Evolutionary conservation across 129 eudicot species (phyloP), one percentile per base, ranked within the genome.

Genomic region (Flaveria ramosissima): DNA sequence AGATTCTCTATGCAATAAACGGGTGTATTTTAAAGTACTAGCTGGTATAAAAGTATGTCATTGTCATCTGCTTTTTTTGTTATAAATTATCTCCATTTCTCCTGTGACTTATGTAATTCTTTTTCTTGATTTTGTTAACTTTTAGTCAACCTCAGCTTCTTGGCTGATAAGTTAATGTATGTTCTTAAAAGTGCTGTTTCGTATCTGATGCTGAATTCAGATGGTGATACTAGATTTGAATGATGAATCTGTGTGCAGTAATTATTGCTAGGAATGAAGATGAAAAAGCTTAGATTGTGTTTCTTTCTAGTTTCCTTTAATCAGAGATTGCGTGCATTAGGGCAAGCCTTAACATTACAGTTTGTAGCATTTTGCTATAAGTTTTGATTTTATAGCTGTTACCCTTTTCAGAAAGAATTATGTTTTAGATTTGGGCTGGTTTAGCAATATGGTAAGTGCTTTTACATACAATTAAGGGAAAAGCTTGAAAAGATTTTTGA

Each of bases 1-100:
- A 36, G 41, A 41, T 72, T 41, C 41, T 64, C 46, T 71, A 45
- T 45, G 80, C 75, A 79, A 76, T 79, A 83, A 86, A 67, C 43
- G 53, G 46, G 79, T 76, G 74, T 72, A 52, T 72, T 46, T 27
- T 19, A 26, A 36, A 36, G 7, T 4, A 36, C 41, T 36, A 36
- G 41, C 41, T 36, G 41, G 41, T 36, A 36, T 36, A 36, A 36
- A 36, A 36, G 41, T 36, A 36, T 36, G 12, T 24, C 59, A 46
- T 68, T 68, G 50, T 53, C 73, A 68, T 41, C 65, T 64, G 26
- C 51, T 16, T 59, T 9, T 27, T 78, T 78, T 78, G 61, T 27
- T 46, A 1, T 21, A 16, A 59, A 9, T 57, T 32, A 64, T 64
- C 41, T 3, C 41, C 41, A 36, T 36, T 36, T 36, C 41, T 4